Conservation (phyloP, 148 eudicot species). For the Rhododendron mucronatum region DNA sequence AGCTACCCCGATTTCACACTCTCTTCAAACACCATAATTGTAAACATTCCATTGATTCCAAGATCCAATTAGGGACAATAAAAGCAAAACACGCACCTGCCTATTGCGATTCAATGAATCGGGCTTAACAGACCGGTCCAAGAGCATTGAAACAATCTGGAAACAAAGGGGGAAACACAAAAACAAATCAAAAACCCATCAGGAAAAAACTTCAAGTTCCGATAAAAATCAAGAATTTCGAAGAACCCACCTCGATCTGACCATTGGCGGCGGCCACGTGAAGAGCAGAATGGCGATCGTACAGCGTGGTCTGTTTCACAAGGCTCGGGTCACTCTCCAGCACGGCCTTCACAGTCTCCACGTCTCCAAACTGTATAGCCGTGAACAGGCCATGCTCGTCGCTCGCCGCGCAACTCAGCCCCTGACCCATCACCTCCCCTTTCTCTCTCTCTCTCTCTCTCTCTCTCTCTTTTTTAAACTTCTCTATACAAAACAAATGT, state of each 20-base stretch:
- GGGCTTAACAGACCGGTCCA: constrained; percentile 67
- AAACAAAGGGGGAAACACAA: background rate
- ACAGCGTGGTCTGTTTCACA: constrained; percentile 38
- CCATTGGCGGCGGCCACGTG: constrained; percentile 89
- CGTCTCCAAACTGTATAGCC: constrained; percentile 66
- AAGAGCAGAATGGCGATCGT: constrained; percentile 78
- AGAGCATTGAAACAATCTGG: constrained; percentile 65
- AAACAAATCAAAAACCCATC: constrained; percentile 8
- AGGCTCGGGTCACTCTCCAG: constrained; percentile 44
- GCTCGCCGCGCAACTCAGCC: constrained; percentile 48
- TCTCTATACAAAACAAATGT: background rate
- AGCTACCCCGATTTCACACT: background rate
- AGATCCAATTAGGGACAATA: background rate
- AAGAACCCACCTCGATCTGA: constrained; percentile 72
- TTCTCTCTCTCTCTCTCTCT: background rate
- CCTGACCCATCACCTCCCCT: constrained; percentile 65
- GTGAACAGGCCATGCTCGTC: constrained; percentile 46
- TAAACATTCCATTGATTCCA: background rate
- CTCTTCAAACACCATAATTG: background rate
- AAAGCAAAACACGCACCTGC: constrained; percentile 44
- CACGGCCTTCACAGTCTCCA: constrained; percentile 31
- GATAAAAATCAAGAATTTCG: background rate
- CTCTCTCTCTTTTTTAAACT: background rate
- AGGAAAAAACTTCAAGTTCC: background rate
- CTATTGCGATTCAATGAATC: constrained; percentile 81